Percentiles rank a stretch among this genome's conserved stretches.
These are phyloP conservation scores for Avena sativa DNA, from an alignment of 176 grass and related monocot genomes.

Conservation along the genomic window DNA sequence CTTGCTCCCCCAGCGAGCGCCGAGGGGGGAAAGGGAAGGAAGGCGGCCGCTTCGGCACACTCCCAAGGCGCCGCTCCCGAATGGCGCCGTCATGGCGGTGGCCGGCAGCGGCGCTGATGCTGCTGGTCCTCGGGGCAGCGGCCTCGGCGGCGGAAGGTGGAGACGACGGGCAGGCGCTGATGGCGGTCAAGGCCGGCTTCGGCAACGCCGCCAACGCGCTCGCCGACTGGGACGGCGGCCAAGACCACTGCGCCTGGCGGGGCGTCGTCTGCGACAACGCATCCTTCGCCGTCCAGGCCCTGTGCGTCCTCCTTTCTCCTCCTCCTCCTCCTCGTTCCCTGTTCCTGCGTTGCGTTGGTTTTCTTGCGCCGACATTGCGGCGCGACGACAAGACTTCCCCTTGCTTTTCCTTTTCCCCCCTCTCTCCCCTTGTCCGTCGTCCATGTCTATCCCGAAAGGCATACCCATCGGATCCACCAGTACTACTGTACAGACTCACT, in stretches of 20 bases:
- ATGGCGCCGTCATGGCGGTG: not conserved
- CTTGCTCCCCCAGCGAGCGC: not conserved
- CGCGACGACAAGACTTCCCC: too few species aligned
- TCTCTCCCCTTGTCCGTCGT: not conserved
- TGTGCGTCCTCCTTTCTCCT: slow-evolving; percentile 45
- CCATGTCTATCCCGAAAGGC: not conserved
- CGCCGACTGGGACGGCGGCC: slow-evolving; percentile 70
- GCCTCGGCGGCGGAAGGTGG: not conserved
- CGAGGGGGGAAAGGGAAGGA: not conserved
- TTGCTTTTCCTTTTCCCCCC: too few species aligned
- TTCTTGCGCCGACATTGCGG: too few species aligned
- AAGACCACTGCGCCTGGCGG: slow-evolving; percentile 89
- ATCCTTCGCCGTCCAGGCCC: slow-evolving; percentile 64
- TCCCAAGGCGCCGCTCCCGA: not conserved
- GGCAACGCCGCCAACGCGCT: slow-evolving; percentile 77
- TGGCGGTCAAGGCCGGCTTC: slow-evolving; percentile 81
- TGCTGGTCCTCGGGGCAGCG: not conserved
- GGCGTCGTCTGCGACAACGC: slow-evolving; percentile 84
- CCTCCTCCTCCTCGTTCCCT: not conserved
- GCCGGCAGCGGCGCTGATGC: not conserved
- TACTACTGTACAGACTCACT: not conserved
- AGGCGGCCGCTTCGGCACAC: too few species aligned
- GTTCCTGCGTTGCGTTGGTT: not conserved
- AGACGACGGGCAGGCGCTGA: slow-evolving; percentile 48
- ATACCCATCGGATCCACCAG: not conserved